Percentiles rank a stretch among this genome's conserved stretches.
Evolutionary conservation across 2,329 filamentous ascomycete genomes (phyloP).

Genomic region (Decorospora gaudefroyi): DNA sequence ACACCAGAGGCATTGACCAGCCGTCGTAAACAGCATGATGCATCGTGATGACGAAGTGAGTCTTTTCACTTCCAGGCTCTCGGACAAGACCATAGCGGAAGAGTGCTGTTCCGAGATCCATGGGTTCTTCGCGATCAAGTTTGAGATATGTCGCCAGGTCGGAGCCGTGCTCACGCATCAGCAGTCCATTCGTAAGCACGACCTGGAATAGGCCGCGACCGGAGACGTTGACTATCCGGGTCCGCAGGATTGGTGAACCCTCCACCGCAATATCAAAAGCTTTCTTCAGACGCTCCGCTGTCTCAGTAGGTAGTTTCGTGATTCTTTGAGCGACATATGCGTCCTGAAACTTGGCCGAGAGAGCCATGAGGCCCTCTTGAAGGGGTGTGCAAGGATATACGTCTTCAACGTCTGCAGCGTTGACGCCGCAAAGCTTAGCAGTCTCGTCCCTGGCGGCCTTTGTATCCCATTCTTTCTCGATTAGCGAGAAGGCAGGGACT

Average conservation of each 20-base stretch:
- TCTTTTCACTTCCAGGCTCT: slow-evolving; percentile 24
- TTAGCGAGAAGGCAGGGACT: slow-evolving; percentile 42
- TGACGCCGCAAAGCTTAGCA: slow-evolving; percentile 41
- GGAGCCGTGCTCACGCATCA: slow-evolving; percentile 37
- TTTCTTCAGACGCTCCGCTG: slow-evolving; percentile 37
- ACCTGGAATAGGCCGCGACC: slow-evolving; percentile 48
- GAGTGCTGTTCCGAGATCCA: slow-evolving; percentile 49
- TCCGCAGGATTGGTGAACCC: slow-evolving; percentile 47
- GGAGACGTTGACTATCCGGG: slow-evolving; percentile 46
- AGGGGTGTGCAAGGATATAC: slow-evolving; percentile 51
- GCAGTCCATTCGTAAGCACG: slow-evolving; percentile 38
- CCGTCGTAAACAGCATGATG: slow-evolving; percentile 61
- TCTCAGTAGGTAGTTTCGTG: slow-evolving; percentile 39
- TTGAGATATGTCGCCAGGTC: slow-evolving; percentile 43
- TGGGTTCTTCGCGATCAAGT: slow-evolving; percentile 39
- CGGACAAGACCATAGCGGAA: slow-evolving; percentile 47
- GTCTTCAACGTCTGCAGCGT: slow-evolving; percentile 42
- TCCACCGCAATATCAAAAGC: slow-evolving; percentile 46
- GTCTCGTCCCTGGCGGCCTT: slow-evolving; percentile 47
- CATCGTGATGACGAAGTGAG: slow-evolving; percentile 55
- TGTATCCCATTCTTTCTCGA: slow-evolving; percentile 29
- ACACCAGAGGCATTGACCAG: slow-evolving; percentile 47
- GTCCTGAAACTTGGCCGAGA: slow-evolving; percentile 45
- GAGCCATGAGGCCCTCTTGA: slow-evolving; percentile 50
- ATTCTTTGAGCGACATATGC: slow-evolving; percentile 49